Conservation (phyloP, 371 early-diverging fungal genomes). For the Mucor irregularis region DNA sequence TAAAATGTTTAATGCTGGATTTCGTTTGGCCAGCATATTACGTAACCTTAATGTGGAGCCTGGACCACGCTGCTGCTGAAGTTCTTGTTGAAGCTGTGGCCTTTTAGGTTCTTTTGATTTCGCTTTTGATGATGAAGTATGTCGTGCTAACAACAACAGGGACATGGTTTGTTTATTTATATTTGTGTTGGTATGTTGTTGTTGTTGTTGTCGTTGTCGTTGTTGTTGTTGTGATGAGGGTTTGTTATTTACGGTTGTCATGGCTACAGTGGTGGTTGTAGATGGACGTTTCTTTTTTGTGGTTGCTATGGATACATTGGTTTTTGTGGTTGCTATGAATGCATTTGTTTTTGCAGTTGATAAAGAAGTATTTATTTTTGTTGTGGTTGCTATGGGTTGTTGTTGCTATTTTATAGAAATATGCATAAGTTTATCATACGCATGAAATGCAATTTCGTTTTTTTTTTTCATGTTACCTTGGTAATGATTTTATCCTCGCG, state of each 20-base stretch:
- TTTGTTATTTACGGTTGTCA: not conserved
- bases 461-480: not conserved
- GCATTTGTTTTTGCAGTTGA: not conserved
- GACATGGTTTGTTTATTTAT: too few relatives aligned
- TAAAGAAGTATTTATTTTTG: too few relatives aligned
- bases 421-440: not conserved
- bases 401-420: not conserved
- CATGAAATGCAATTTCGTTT: not conserved
- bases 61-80: too few relatives aligned
- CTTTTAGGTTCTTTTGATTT: conserved; percentile 16
- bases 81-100: not conserved
- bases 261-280: not conserved
- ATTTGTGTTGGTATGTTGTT: too few relatives aligned
- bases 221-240: not conserved
- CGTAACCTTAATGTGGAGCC: conserved; percentile 47
- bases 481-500: conserved; percentile 10
- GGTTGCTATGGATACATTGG: not conserved
- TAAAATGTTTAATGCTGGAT: not conserved
- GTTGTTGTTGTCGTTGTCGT: not conserved
- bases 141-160: not conserved
- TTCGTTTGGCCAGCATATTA: conserved; percentile 43
- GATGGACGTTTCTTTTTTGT: not conserved
- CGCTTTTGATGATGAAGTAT: conserved; percentile 8
- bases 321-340: not conserved
- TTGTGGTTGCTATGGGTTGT: not conserved